These are phyloP conservation scores for Fusarium camptoceras DNA, from an alignment of 2,329 filamentous ascomycete species.

Conservation along the genomic window DNA sequence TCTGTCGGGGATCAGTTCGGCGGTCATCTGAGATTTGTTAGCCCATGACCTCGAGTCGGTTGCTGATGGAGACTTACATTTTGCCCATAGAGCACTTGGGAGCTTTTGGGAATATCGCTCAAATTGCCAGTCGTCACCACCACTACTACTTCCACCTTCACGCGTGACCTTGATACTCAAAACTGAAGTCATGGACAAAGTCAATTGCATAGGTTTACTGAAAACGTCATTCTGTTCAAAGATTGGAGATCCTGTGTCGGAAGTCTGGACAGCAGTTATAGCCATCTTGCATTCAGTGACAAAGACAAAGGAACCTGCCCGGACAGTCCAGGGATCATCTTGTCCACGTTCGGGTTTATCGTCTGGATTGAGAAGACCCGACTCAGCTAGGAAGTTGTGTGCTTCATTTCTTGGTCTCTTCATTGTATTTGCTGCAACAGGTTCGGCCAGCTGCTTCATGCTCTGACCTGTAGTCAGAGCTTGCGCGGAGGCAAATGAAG, in stretches of 20 bases:
- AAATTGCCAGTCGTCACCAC: constrained; percentile 2
- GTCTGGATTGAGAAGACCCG: not conserved
- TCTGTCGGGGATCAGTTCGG: not conserved
- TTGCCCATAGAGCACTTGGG: constrained; percentile 3
- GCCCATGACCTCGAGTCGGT: not conserved
- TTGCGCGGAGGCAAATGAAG: not conserved
- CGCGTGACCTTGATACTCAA: not conserved
- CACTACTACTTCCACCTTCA: not conserved
- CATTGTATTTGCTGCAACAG: not conserved
- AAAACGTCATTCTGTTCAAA: not conserved
- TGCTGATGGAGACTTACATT: not conserved
- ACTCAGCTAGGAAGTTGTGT: constrained; percentile 11
- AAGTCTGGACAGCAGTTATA: not conserved
- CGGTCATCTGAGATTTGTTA: not conserved
- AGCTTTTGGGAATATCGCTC: constrained; percentile 1
- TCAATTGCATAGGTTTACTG: constrained; percentile 6
- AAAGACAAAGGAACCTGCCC: not conserved
- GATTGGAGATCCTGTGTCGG: not conserved
- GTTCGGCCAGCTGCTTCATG: not conserved
- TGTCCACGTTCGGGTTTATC: not conserved
- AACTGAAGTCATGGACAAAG: not conserved
- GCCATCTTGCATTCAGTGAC: constrained; percentile 15
- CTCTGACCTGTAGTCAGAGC: not conserved
- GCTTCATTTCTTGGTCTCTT: not conserved
- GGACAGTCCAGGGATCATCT: constrained; percentile 7